Evolutionary conservation across 306 rosid species (phyloP), one percentile per base, ranked within the genome.

Genomic region (Quercus ilex): DNA sequence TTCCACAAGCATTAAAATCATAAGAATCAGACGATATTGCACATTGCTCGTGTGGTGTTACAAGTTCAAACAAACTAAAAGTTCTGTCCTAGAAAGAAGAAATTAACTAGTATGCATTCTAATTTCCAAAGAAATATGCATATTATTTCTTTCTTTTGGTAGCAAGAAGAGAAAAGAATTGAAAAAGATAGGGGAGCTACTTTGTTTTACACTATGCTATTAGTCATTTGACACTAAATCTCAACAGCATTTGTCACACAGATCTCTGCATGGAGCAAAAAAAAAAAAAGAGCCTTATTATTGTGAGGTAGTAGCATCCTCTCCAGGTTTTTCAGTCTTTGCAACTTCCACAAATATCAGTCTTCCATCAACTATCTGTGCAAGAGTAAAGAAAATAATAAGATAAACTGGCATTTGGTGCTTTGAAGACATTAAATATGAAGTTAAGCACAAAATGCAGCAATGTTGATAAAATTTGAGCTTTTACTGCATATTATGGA

Each of bases 281-380:
- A 15, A 31, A 46, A 55, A 71, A 15, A 69, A 17, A 26, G 23
- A 33, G 58, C 77, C 51, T 35, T 2, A 9, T 74, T 5, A 21
- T 83, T 80, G 75, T 17, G 88, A 83, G 41, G 64, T 14, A 1
- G 64, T 14, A 1, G 74, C 6, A 67, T 69, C 74, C n/a, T 76
- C 65, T 21, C 60, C 69, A 49, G 15, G 73, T 75, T 46, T 9
- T 25, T 2, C 11, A 12, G 71, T 76, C 9, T 79, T 72, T 5
- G 97, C 92, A 82, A 84, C 83, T 85, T 92, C 94, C 56, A 94
- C 94, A 18, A 92, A 92, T 69, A 94, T 83, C 74, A 94, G 70
- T 83, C 92, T 86, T 79, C 94, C 94, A 77, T 87, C 76, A 80
- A 92, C 72, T 56, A 94, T 87, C 96, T 92, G 93, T 81, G 35